A percentile compares a stretch with the other conserved stretches of the same genome.
These are phyloP conservation scores for Polyplosphaeria fusca DNA, from an alignment of 495 filamentous ascomycete genomes.

Conservation along the genomic window DNA sequence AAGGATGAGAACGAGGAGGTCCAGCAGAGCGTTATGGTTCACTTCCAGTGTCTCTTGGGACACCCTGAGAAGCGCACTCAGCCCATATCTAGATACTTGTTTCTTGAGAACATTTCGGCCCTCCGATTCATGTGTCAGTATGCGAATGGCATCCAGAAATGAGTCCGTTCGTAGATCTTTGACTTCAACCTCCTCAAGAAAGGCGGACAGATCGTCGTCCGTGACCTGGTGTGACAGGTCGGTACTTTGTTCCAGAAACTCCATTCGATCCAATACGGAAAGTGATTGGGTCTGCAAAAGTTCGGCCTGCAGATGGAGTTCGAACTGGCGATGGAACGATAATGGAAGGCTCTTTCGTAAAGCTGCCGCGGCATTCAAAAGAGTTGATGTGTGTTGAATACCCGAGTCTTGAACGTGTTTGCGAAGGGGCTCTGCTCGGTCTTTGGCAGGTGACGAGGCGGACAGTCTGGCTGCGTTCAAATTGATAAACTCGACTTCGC, in stretches of 20 bases:
- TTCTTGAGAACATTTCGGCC: slow-evolving; percentile 42
- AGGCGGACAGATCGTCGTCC: slow-evolving; percentile 60
- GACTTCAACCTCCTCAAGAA: slow-evolving; percentile 50
- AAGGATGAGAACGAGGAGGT: slow-evolving; percentile 76
- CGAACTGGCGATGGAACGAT: slow-evolving; percentile 17
- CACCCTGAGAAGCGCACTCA: slow-evolving; percentile 65
- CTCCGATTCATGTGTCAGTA: slow-evolving; percentile 31
- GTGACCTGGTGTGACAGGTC: slow-evolving; percentile 70
- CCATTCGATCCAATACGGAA: slow-evolving; percentile 66
- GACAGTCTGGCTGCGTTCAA: slow-evolving; percentile 48
- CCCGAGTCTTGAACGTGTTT: slow-evolving; percentile 4
- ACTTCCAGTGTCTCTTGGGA: slow-evolving; percentile 73
- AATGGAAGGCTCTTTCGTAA: slow-evolving; percentile 20
- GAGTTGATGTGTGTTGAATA: slow-evolving; percentile 10
- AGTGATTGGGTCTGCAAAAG: slow-evolving; percentile 64
- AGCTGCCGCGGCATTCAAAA: slow-evolving; percentile 23
- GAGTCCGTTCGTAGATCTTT: slow-evolving; percentile 51
- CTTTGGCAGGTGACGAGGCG: neutral
- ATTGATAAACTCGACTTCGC: slow-evolving; percentile 65
- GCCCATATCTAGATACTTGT: slow-evolving; percentile 56
- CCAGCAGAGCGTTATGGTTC: slow-evolving; percentile 66
- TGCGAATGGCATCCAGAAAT: slow-evolving; percentile 51
- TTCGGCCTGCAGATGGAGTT: slow-evolving; percentile 47
- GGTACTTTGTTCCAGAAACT: slow-evolving; percentile 66
- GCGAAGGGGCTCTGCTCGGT: slow-evolving; percentile 6